Base-by-base conservation (phyloP, 2,329 filamentous ascomycete genomes). In the Stenocarpella maydis region DNA sequence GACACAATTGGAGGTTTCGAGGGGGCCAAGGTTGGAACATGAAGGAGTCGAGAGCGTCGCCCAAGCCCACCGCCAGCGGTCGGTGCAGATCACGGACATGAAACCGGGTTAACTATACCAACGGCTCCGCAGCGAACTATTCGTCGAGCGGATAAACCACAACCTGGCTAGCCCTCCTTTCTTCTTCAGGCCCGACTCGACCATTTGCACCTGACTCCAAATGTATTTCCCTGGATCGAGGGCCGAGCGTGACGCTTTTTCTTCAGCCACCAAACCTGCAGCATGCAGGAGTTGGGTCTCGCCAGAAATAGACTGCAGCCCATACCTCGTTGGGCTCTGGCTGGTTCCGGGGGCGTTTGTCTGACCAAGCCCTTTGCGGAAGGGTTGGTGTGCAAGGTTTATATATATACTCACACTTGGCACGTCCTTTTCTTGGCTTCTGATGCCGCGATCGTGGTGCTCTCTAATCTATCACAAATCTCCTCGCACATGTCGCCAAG, bases 91-190 rank as follows among this genome's bases (percentile, higher is more conserved):
- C 66, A 31, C 41, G 41, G 41, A 61, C 41, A 21, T 69, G 67
- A 69, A 69, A 65, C 60, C 60, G 67, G 67, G 60, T 65, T 58
- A 65, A 55, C 31, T 58, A 34, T 21, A 43, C 34, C n/a, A 7
- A 21, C 6, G 28, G 26, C 41, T 61, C 58, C 41, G 58, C 58
- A 34, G 41, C 58, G 26, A 37, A 41, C 58, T 61, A 61, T 61
- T 61, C 58, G 58, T 24, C 58, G 10, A n/a, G n/a, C 58, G 58
- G 58, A 61, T 47, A 61, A 61, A 61, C 41, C 26, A 49, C n/a
- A 47, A 61, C 58, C 58, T 61, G 58, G 58, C 37, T 61, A 61
- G 55, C 28, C 47, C 55, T 61, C 41, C 55, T 61, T 6, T 61
- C 58, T 26, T 7, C 58, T 34, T 41, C 58, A 47, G 41, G 41